Percentiles rank a stretch among this genome's conserved stretches.
Conservation (phyloP, 495 filamentous ascomycete genomes). For the Talaromyces proteolyticus region DNA sequence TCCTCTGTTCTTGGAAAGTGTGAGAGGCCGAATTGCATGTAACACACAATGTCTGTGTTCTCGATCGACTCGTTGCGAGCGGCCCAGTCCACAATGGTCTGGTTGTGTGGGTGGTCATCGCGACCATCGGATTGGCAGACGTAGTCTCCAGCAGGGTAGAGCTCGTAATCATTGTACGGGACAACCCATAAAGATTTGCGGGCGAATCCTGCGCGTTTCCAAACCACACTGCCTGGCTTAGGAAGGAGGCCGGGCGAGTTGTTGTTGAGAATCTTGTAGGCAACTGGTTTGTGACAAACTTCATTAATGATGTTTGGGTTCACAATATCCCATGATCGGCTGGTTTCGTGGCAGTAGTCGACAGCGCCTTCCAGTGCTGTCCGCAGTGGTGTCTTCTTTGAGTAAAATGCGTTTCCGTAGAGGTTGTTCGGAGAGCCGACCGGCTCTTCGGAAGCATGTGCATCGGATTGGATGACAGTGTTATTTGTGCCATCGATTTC, state of each 20-base stretch:
- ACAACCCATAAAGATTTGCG: slow-evolving; percentile 32
- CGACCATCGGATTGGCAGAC: slow-evolving; percentile 35
- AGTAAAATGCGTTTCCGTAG: slow-evolving; percentile 43
- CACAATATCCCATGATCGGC: slow-evolving; percentile 42
- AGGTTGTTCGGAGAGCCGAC: slow-evolving; percentile 35
- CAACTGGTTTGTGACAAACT: slow-evolving; percentile 29
- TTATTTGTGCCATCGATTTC: slow-evolving; percentile 48
- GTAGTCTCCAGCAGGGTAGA: slow-evolving; percentile 45
- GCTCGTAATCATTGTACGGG: slow-evolving; percentile 35
- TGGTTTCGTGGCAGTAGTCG: slow-evolving; percentile 41
- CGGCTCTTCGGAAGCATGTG: slow-evolving; percentile 27
- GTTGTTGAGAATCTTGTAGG: slow-evolving; percentile 34
- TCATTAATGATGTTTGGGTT: slow-evolving; percentile 38
- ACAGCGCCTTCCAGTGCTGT: slow-evolving; percentile 33
- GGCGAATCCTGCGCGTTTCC: slow-evolving; percentile 31
- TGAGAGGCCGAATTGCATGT: slow-evolving; percentile 54
- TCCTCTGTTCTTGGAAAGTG: slow-evolving; percentile 54
- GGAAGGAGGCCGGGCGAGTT: slow-evolving; percentile 25
- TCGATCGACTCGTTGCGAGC: slow-evolving; percentile 43
- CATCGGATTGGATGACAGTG: slow-evolving; percentile 43
- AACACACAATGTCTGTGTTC: slow-evolving; percentile 50
- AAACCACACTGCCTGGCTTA: slow-evolving; percentile 30
- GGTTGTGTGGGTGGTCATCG: slow-evolving; percentile 28
- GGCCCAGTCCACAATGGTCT: slow-evolving; percentile 30
- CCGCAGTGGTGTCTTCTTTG: slow-evolving; percentile 37